Conservation (phyloP, 768 basidiomycete genomes). For the Rhodosporidiobolus odoratus region DNA sequence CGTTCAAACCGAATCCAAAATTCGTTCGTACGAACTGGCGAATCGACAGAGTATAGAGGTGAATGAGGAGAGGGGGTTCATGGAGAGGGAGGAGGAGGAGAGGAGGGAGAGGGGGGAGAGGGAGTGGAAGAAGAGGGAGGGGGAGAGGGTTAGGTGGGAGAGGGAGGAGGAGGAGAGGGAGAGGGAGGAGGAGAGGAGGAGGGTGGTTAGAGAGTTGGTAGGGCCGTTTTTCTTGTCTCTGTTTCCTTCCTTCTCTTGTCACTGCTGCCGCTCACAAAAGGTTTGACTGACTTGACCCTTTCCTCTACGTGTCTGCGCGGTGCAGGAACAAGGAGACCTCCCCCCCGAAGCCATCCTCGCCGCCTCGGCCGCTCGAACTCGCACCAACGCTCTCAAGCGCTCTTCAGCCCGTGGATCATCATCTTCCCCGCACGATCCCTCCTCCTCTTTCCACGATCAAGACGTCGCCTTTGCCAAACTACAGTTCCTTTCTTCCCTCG, state of each 20-base stretch:
- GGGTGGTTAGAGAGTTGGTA: conserved; percentile 23
- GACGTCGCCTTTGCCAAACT: conserved; percentile 16
- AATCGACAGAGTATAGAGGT: conserved; percentile 77
- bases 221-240: background rate
- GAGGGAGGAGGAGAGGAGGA: conserved; percentile 26
- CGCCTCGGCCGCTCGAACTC: conserved; percentile 2
- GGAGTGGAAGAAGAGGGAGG: conserved; percentile 49
- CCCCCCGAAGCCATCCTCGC: conserved; percentile 8
- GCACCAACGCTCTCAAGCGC: conserved; percentile 19
- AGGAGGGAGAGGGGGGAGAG: conserved; percentile 58
- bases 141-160: conserved; percentile 27
- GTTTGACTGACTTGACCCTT: background rate
- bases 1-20: conserved; percentile 59
- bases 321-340: conserved; percentile 17
- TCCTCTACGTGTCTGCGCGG: background rate
- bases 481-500: conserved; percentile 29
- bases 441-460: background rate
- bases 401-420: conserved; percentile 12
- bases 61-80: conserved; percentile 51
- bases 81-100: conserved; percentile 37
- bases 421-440: background rate
- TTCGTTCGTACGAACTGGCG: conserved; percentile 68
- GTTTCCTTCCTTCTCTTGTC: background rate
- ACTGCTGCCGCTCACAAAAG: background rate
- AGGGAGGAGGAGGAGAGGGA: conserved; percentile 44